Conservation (phyloP, 345 rosid genomes). For the Bruguiera sexangula region DNA sequence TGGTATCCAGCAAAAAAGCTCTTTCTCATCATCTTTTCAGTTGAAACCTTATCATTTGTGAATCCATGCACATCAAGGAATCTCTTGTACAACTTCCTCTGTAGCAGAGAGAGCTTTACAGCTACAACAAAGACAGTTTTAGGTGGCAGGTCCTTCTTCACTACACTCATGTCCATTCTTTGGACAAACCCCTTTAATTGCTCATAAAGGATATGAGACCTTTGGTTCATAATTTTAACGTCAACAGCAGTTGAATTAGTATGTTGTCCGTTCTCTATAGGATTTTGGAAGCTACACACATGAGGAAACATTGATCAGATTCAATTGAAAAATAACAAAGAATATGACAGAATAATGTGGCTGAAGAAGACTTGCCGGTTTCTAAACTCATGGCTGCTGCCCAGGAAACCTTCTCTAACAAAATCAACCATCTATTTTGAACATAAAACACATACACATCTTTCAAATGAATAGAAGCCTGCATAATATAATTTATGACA, state of each 20-base stretch:
- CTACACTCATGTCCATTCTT: conserved; percentile 99
- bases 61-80: conserved; percentile 90
- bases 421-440: conserved; percentile 97
- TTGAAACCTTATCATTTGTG: conserved; percentile 51
- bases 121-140: conserved; percentile 93
- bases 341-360: conserved; percentile 10
- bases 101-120: conserved; percentile 92
- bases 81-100: conserved; percentile 86
- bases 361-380: conserved; percentile 66
- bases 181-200: conserved; percentile 98
- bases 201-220: conserved; percentile 97
- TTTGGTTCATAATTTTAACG: conserved; percentile 98
- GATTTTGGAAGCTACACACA: conserved; percentile 87
- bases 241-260: conserved; percentile 92
- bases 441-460: conserved; percentile 4
- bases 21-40: conserved; percentile 60
- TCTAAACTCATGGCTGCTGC: conserved; percentile 97
- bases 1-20: conserved; percentile 98
- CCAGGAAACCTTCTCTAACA: conserved; percentile 99
- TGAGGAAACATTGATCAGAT: conserved; percentile 20
- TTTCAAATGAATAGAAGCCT: background rate
- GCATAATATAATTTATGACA: conserved; percentile 11
- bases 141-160: conserved; percentile 95
- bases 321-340: conserved; percentile 11
- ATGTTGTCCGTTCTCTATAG: conserved; percentile 97